Percentiles rank a stretch among this genome's conserved stretches.
Conservation (phyloP, 2,329 filamentous ascomycete species). For the Aspergillus spinulosporus region DNA sequence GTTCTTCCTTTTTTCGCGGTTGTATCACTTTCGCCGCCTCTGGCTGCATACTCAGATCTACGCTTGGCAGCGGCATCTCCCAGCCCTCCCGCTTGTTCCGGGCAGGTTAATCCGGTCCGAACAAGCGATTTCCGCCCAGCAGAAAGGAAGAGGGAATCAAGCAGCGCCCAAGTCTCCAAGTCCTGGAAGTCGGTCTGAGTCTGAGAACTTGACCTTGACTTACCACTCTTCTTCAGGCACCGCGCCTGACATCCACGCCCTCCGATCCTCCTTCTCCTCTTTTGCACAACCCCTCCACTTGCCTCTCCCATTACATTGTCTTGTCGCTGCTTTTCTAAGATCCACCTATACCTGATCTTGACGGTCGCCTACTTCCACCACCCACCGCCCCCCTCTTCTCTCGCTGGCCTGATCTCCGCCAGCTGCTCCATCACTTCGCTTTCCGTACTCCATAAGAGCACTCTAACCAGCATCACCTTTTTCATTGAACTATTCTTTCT, state of each 20-base stretch:
- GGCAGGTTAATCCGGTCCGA: slow-evolving; percentile 38
- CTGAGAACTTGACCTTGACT: slow-evolving; percentile 5
- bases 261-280: slow-evolving; percentile 1
- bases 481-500: slow-evolving; percentile 13
- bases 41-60: slow-evolving; percentile 38
- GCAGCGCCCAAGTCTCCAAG: slow-evolving; percentile 6
- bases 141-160: slow-evolving; percentile 16
- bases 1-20: slow-evolving; percentile 14
- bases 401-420: slow-evolving; percentile 17
- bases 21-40: slow-evolving; percentile 17
- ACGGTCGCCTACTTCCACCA: slow-evolving; percentile 17
- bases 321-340: slow-evolving; percentile 12
- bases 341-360: slow-evolving; percentile 8
- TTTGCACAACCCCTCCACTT: slow-evolving; percentile 21
- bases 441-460: slow-evolving; percentile 18
- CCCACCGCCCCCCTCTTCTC: slow-evolving; percentile 17
- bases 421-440: slow-evolving; percentile 20
- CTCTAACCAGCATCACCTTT: slow-evolving; percentile 9
- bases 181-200: slow-evolving; percentile 5
- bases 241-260: slow-evolving; percentile 28
- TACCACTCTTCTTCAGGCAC: slow-evolving; percentile 23
- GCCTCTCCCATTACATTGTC: slow-evolving; percentile 3
- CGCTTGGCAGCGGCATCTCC: slow-evolving; percentile 34
- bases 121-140: slow-evolving; percentile 40
- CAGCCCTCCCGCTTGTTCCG: slow-evolving; percentile 34